phyloP scores from a whole-genome alignment of 2,329 filamentous ascomycete species.

The Fusarium agapanthi region DNA sequence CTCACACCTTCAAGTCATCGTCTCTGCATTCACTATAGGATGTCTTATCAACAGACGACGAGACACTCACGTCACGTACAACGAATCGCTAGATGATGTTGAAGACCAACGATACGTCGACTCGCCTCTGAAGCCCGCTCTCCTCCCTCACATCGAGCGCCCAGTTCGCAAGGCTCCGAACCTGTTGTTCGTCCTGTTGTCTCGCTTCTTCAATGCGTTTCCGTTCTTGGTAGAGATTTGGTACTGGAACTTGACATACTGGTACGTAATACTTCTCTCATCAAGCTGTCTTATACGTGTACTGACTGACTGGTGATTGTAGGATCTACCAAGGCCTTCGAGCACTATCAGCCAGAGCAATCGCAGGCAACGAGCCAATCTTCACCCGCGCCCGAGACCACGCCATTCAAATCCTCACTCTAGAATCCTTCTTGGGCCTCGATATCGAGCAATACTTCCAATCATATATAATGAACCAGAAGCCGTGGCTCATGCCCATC shows the following conservation, averaged over 20 bases:
- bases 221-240: constrained; percentile 49
- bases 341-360: constrained; percentile 53
- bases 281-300: neutral
- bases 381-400: constrained; percentile 51
- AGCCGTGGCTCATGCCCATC: constrained; percentile 49
- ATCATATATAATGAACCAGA: constrained; percentile 48
- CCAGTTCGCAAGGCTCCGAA: constrained; percentile 36
- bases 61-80: neutral
- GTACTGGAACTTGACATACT: constrained; percentile 51
- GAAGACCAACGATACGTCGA: constrained; percentile 30
- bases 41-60: constrained; percentile 40
- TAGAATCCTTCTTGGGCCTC: constrained; percentile 50
- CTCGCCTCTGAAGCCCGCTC: constrained; percentile 35
- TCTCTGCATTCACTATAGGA: constrained; percentile 32
- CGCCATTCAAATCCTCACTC: constrained; percentile 50
- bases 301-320: neutral
- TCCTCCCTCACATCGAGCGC: constrained; percentile 10
- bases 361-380: constrained; percentile 49
- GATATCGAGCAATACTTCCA: constrained; percentile 54
- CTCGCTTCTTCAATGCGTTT: constrained; percentile 44
- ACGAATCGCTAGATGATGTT: constrained; percentile 19
- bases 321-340: constrained; percentile 56
- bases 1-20: constrained; percentile 25
- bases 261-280: constrained; percentile 16
- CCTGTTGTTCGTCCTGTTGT: constrained; percentile 37